Evolutionary conservation across 2,329 filamentous ascomycete species (phyloP).

Genomic region (Colletotrichum sp.): DNA sequence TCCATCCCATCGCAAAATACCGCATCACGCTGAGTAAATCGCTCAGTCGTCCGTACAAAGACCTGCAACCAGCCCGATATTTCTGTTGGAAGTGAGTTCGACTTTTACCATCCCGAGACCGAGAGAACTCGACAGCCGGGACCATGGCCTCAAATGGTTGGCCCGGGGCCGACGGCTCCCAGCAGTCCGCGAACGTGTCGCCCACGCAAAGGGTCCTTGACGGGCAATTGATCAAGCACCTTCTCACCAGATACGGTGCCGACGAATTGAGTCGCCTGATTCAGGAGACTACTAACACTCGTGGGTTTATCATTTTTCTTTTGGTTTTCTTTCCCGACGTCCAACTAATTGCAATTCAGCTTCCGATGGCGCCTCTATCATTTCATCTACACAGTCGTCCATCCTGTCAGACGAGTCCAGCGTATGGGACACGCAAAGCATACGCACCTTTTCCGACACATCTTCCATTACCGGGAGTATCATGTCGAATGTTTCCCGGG

Average conservation of each 20-base stretch:
- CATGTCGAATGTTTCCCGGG: conserved; percentile 43
- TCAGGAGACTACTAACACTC: conserved; percentile 32
- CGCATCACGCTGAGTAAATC: background rate
- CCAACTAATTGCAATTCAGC: background rate
- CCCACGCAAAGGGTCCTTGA: conserved; percentile 29
- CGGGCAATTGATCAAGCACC: conserved; percentile 38
- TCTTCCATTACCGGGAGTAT: conserved; percentile 44
- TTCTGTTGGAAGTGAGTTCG: background rate
- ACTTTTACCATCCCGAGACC: background rate
- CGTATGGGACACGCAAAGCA: conserved; percentile 39
- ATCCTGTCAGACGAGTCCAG: conserved; percentile 41
- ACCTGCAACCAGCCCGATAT: background rate
- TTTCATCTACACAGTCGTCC: conserved; percentile 39
- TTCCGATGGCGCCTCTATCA: conserved; percentile 36
- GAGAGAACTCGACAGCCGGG: background rate
- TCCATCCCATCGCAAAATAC: background rate
- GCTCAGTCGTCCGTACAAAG: background rate
- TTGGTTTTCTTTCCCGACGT: background rate
- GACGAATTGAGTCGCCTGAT: conserved; percentile 37
- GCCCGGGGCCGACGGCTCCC: conserved; percentile 34
- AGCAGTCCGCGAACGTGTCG: conserved; percentile 17
- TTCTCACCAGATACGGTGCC: conserved; percentile 35
- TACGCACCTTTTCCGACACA: conserved; percentile 43
- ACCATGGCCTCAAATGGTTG: conserved; percentile 31
- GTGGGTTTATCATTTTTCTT: conserved; percentile 28